Evolutionary conservation across 2,329 filamentous ascomycete genomes (phyloP).

Genomic region (Thelonectria rubi): DNA sequence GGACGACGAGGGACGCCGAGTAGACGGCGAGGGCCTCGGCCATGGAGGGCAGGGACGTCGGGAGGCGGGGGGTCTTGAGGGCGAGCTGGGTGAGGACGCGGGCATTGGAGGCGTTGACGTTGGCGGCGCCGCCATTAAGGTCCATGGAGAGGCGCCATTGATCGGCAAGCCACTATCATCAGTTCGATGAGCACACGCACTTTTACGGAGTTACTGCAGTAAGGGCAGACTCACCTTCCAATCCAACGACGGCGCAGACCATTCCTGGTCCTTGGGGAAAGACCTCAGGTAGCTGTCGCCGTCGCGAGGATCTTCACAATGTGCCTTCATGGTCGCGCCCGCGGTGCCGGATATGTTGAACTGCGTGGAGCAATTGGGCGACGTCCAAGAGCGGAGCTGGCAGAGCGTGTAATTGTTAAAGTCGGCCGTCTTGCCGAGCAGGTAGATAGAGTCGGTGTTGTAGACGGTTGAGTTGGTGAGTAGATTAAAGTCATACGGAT

Average conservation of each 20-base stretch:
- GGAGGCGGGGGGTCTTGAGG: constrained; percentile 53
- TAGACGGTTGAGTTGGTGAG: constrained; percentile 63
- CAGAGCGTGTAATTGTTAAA: constrained; percentile 71
- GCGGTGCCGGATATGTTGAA: constrained; percentile 64
- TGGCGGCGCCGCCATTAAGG: constrained; percentile 63
- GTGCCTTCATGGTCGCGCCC: constrained; percentile 67
- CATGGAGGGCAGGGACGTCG: constrained; percentile 68
- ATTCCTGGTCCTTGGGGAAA: constrained; percentile 43
- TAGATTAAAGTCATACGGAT: constrained; percentile 72
- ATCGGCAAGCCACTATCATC: constrained; percentile 54
- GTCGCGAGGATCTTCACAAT: constrained; percentile 68
- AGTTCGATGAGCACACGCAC: constrained; percentile 14
- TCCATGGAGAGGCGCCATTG: constrained; percentile 65
- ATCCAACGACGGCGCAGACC: constrained; percentile 52
- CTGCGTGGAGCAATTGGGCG: constrained; percentile 72
- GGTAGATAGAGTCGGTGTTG: constrained; percentile 65
- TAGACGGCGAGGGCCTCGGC: constrained; percentile 79
- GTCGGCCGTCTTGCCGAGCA: constrained; percentile 63
- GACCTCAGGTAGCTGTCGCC: constrained; percentile 63
- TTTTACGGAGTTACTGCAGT: background rate
- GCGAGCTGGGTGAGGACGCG: constrained; percentile 65
- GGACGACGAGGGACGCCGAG: constrained; percentile 71
- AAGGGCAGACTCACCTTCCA: constrained; percentile 53
- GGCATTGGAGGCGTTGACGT: constrained; percentile 66
- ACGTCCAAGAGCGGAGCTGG: constrained; percentile 69